Evolutionary conservation across 345 rosid species (phyloP).

Genomic region (Rhodamnia argentea): DNA sequence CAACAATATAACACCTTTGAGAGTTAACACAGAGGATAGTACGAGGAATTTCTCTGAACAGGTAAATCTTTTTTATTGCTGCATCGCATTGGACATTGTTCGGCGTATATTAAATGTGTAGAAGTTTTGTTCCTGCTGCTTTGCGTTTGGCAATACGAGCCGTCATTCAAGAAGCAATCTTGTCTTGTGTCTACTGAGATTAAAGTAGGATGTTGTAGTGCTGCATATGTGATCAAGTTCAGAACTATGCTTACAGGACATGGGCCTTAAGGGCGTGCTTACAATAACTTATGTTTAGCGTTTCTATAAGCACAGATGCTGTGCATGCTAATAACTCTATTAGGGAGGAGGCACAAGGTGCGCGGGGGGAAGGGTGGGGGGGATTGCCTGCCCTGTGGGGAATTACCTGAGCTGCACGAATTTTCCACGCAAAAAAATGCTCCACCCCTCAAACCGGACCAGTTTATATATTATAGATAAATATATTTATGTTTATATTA

Average conservation of each 20-base stretch:
- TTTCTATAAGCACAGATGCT: neutral
- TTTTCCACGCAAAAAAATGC: neutral
- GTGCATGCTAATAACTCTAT: neutral
- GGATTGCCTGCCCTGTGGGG: neutral
- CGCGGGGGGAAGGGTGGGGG: neutral
- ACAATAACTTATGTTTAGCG: neutral
- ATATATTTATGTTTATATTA: neutral
- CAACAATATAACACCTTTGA: neutral
- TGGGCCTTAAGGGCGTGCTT: neutral
- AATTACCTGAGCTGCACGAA: neutral
- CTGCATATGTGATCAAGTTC: neutral
- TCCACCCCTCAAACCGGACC: neutral
- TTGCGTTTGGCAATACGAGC: neutral
- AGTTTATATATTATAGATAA: neutral
- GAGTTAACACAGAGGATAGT: neutral
- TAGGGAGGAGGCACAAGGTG: neutral
- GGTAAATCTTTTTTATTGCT: neutral
- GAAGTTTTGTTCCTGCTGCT: neutral
- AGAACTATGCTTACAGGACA: neutral
- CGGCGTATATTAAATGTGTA: neutral
- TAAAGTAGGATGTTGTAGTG: neutral
- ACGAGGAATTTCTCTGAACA: neutral
- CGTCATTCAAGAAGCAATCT: neutral
- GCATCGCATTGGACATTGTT: neutral
- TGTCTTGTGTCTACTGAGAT: neutral